Evolutionary conservation across 257 asterid species (phyloP).

Genomic region (Jacaranda copaia): DNA sequence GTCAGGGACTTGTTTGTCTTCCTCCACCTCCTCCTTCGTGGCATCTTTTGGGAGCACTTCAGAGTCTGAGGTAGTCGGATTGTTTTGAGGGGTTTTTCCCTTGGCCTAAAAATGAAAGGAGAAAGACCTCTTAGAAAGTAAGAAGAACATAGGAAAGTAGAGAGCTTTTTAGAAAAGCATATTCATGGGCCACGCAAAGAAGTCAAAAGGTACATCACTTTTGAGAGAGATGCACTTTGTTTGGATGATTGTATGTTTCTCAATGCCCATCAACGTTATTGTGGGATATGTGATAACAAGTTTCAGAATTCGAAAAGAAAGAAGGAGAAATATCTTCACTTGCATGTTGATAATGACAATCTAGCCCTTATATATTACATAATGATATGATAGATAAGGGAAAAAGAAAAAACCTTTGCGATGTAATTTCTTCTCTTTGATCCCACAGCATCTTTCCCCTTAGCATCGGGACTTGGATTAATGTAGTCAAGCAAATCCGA

Average conservation of each 20-base stretch:
- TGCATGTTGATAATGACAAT: constrained; percentile 25
- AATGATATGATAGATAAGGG: constrained; percentile 22
- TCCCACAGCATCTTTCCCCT: constrained; percentile 76
- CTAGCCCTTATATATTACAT: constrained; percentile 18
- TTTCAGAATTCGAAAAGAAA: constrained; percentile 18
- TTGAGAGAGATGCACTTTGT: constrained; percentile 10
- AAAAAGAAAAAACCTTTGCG: constrained; percentile 65
- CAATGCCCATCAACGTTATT: background rate
- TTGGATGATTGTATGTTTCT: background rate
- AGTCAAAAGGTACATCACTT: background rate
- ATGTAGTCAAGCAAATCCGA: constrained; percentile 96
- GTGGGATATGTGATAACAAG: background rate
- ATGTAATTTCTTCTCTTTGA: constrained; percentile 68
- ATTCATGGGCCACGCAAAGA: constrained; percentile 2
- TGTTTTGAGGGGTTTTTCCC: constrained; percentile 67
- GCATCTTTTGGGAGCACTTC: constrained; percentile 53
- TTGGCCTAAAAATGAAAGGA: constrained; percentile 62
- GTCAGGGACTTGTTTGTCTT: constrained; percentile 53
- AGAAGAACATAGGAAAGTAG: constrained; percentile 19
- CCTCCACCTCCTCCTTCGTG: constrained; percentile 51
- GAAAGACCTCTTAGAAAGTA: constrained; percentile 16
- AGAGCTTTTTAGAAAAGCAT: constrained; percentile 17
- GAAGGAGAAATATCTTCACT: constrained; percentile 8
- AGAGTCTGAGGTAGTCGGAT: constrained; percentile 53
- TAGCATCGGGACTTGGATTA: constrained; percentile 78